phyloP scores from a whole-genome alignment of 768 basidiomycete species.

The Boletellus emodensis region DNA sequence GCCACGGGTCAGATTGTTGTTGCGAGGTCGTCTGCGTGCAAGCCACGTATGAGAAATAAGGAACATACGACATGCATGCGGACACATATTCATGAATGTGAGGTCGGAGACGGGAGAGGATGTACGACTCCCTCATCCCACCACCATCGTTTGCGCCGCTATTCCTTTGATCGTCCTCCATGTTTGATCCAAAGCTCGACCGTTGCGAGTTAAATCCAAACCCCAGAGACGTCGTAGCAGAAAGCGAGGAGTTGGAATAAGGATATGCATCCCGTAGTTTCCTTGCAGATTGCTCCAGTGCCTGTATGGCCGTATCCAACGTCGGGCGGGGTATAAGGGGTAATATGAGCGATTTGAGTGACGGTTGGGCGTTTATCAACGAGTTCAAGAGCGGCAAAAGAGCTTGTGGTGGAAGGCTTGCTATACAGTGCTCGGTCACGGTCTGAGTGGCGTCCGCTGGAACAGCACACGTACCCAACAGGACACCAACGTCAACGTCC shows the following conservation, averaged over 20 bases:
- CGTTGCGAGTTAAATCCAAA: conserved; percentile 21
- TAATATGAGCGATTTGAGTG: conserved; percentile 65
- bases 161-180: conserved; percentile 26
- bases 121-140: conserved; percentile 79
- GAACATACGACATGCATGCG: conserved; percentile 75
- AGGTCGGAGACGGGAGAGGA: conserved; percentile 68
- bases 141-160: conserved; percentile 31
- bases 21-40: conserved; percentile 18
- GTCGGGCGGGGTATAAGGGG: conserved; percentile 84
- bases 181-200: conserved; percentile 31
- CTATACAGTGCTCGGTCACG: conserved; percentile 37
- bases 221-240: conserved; percentile 35
- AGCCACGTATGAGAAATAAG: conserved; percentile 71
- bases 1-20: conserved; percentile 22
- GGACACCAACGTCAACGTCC: conserved; percentile 67
- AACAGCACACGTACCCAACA: conserved; percentile 56
- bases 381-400: conserved; percentile 70
- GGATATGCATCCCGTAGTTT: conserved; percentile 81
- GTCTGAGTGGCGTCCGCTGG: not conserved
- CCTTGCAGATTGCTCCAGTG: conserved; percentile 61
- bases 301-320: conserved; percentile 67
- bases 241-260: conserved; percentile 51
- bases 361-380: conserved; percentile 62
- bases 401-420: conserved; percentile 74
- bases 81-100: conserved; percentile 76